Conservation (phyloP, 1,284 basidiomycete genomes). For the Ceratobasidium papillatum region DNA sequence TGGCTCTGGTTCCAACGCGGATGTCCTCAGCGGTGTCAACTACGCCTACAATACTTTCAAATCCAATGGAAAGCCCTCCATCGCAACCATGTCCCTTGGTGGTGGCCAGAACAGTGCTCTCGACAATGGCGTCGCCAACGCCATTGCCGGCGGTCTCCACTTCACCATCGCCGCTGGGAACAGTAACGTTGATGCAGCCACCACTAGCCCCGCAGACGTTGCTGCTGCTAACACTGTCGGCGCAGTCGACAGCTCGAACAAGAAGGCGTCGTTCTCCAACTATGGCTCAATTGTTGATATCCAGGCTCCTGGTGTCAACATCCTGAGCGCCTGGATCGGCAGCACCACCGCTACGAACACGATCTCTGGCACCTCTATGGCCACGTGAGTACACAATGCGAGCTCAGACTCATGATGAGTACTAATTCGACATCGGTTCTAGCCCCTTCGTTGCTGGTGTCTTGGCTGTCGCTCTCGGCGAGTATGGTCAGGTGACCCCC, state of each 20-base stretch:
- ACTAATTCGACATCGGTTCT: neutral
- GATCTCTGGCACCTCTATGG: constrained; percentile 79
- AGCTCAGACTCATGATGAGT: neutral
- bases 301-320: constrained; percentile 68
- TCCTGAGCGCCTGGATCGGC: constrained; percentile 79
- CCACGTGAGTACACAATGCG: constrained; percentile 46
- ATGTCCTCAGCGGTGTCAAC: constrained; percentile 84
- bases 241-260: constrained; percentile 84
- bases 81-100: constrained; percentile 39
- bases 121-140: constrained; percentile 51
- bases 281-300: constrained; percentile 56
- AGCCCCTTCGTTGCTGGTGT: constrained; percentile 28
- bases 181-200: constrained; percentile 62
- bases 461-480: constrained; percentile 9
- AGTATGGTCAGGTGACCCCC: constrained; percentile 29
- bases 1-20: constrained; percentile 93
- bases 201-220: constrained; percentile 61
- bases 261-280: constrained; percentile 90
- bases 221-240: constrained; percentile 86
- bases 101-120: constrained; percentile 28
- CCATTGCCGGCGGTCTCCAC: constrained; percentile 86
- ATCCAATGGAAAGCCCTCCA: neutral
- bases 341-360: constrained; percentile 68
- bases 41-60: constrained; percentile 75
- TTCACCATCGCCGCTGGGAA: constrained; percentile 94